Percentiles rank a stretch among this genome's conserved stretches.
Conservation (phyloP, 2,329 filamentous ascomycete genomes). For the Macroventuria anomochaeta region DNA sequence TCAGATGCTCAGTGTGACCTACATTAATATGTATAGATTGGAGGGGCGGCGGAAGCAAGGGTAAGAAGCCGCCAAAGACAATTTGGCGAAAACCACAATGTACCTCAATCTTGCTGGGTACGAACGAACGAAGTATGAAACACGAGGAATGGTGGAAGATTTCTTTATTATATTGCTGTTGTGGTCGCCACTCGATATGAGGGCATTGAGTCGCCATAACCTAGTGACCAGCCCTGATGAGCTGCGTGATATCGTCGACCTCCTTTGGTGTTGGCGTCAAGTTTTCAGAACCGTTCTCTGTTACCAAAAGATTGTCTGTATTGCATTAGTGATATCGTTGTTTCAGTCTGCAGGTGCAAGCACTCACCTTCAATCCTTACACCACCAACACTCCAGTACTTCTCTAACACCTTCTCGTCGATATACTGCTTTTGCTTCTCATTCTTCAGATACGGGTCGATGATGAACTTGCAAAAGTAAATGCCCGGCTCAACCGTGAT, state of each 20-base stretch:
- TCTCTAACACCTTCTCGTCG: slow-evolving; percentile 67
- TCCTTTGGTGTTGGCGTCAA: slow-evolving; percentile 81
- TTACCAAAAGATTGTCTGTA: slow-evolving; percentile 80
- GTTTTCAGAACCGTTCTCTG: slow-evolving; percentile 79
- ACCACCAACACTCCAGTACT: slow-evolving; percentile 81
- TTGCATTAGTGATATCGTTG: slow-evolving; percentile 17
- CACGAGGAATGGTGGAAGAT: slow-evolving; percentile 4
- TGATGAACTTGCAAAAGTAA: slow-evolving; percentile 77
- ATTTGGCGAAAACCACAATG: slow-evolving; percentile 10
- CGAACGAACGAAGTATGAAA: not conserved
- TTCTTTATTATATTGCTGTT: slow-evolving; percentile 5
- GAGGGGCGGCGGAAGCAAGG: not conserved
- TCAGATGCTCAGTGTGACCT: slow-evolving; percentile 7
- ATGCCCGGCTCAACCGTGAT: slow-evolving; percentile 94
- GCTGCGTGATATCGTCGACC: slow-evolving; percentile 68
- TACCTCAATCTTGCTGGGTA: not conserved
- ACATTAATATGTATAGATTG: slow-evolving; percentile 15
- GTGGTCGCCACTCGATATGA: not conserved
- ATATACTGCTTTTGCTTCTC: slow-evolving; percentile 69
- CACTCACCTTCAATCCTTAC: slow-evolving; percentile 78
- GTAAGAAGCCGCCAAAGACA: not conserved
- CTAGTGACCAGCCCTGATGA: slow-evolving; percentile 54
- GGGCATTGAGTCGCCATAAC: not conserved
- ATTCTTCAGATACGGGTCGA: slow-evolving; percentile 71
- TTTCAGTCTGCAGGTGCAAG: no score